phyloP scores from a whole-genome alignment of 1,284 basidiomycete genomes.

The Microbotryum intermedium region DNA sequence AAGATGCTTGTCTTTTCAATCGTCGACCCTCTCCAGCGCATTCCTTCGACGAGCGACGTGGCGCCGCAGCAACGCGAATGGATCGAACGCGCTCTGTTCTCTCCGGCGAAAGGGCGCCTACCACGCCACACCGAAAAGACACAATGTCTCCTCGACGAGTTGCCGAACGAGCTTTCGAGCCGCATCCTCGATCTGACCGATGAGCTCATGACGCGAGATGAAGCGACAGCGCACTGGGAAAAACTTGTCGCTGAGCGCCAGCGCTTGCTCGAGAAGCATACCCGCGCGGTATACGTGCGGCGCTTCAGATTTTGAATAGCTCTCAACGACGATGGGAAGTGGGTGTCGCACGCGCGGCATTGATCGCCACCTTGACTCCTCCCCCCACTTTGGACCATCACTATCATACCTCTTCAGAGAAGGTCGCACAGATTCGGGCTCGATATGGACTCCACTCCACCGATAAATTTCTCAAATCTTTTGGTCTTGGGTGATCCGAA shows the following conservation, averaged over 20 bases:
- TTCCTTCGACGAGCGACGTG: conserved; percentile 44
- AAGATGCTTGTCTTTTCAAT: conserved; percentile 50
- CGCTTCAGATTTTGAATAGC: too few species aligned
- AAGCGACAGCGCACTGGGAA: conserved; percentile 36
- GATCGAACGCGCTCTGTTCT: conserved; percentile 32
- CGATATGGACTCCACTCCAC: too few species aligned
- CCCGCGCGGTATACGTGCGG: too few species aligned
- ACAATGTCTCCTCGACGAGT: conserved; percentile 27
- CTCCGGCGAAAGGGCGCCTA: neutral
- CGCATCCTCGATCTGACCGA: conserved; percentile 24
- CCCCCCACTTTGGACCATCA: too few species aligned
- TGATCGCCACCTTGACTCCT: too few species aligned
- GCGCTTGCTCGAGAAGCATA: conserved; percentile 7
- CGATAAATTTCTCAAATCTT: too few species aligned
- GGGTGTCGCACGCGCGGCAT: too few species aligned
- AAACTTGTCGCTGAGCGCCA: conserved; percentile 39
- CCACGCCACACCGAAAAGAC: neutral
- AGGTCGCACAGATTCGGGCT: too few species aligned
- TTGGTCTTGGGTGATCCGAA: too few species aligned
- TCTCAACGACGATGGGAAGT: too few species aligned
- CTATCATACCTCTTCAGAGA: too few species aligned
- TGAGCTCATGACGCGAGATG: conserved; percentile 32
- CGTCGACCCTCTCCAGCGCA: conserved; percentile 35
- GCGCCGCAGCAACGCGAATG: conserved; percentile 43
- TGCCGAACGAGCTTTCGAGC: conserved; percentile 31